Conservation (phyloP, 108 stramenopile species). For the Cyclostephanos tholiformis region DNA sequence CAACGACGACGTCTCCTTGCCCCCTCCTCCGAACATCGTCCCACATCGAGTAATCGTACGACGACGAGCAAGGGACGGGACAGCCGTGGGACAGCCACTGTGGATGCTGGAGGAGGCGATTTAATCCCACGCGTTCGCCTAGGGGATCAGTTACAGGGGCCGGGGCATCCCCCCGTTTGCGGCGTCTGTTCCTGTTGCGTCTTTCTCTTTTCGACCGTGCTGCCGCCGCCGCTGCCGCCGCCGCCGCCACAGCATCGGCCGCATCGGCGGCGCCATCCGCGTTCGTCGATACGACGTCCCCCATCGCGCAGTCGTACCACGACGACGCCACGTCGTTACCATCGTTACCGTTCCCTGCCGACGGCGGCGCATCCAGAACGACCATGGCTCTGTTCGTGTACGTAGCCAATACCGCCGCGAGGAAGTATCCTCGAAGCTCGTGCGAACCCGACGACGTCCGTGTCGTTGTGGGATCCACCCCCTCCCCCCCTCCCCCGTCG, state of each 20-base stretch:
- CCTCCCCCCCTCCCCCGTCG: too few relatives aligned
- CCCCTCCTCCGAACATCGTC: neutral
- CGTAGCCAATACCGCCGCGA: neutral
- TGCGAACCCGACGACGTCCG: neutral
- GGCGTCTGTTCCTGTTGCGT: too few relatives aligned
- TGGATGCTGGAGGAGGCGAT: neutral
- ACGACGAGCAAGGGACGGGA: neutral
- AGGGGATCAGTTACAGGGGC: too few relatives aligned
- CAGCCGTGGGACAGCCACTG: neutral
- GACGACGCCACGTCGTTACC: constrained; percentile 10
- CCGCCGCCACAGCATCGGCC: too few relatives aligned
- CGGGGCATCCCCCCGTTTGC: too few relatives aligned
- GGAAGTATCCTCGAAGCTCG: neutral
- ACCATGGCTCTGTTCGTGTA: neutral
- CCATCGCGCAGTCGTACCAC: neutral
- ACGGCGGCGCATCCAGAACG: neutral
- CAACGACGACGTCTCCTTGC: too few relatives aligned
- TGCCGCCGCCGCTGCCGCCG: too few relatives aligned
- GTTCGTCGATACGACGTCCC: neutral
- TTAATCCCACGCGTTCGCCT: neutral
- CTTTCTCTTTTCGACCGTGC: too few relatives aligned
- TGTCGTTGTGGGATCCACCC: neutral
- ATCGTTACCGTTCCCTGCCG: neutral
- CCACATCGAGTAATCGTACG: neutral
- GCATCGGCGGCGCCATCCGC: too few relatives aligned